Evolutionary conservation across 768 basidiomycete species (phyloP).

Genomic region (Mycena capillaripes): DNA sequence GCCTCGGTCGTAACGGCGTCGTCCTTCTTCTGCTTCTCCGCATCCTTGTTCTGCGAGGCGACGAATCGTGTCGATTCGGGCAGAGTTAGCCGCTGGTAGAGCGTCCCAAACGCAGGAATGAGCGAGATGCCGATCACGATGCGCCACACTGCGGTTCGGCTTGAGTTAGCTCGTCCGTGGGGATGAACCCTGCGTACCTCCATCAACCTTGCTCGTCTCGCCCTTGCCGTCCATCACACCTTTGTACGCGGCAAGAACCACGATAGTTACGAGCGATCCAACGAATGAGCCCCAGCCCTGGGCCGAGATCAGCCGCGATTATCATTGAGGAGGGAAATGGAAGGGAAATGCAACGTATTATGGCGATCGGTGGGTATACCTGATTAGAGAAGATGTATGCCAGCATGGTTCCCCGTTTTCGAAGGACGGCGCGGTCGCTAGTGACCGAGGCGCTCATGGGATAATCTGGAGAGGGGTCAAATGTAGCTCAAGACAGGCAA

Average conservation of each 20-base stretch:
- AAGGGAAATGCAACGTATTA: not conserved
- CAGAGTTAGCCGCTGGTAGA: constrained; percentile 83
- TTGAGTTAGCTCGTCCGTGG: not conserved
- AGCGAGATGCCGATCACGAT: constrained; percentile 83
- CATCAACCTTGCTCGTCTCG: constrained; percentile 76
- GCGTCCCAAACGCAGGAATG: constrained; percentile 79
- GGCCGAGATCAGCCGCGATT: not conserved
- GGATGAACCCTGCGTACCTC: constrained; percentile 59
- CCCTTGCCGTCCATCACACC: constrained; percentile 70
- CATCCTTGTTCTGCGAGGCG: constrained; percentile 58
- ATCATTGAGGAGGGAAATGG: not conserved
- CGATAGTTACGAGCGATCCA: constrained; percentile 72
- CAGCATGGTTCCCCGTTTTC: constrained; percentile 81
- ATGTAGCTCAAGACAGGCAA: not conserved
- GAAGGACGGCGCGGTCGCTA: constrained; percentile 74
- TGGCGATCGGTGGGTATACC: constrained; percentile 1
- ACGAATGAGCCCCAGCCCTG: constrained; percentile 85
- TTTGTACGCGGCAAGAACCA: constrained; percentile 76
- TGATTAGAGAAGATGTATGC: constrained; percentile 78
- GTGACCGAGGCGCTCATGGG: constrained; percentile 82
- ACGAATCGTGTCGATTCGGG: constrained; percentile 74
- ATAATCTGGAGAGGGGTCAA: constrained; percentile 60
- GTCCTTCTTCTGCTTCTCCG: constrained; percentile 43
- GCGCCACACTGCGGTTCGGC: constrained; percentile 68
- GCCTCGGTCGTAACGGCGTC: constrained; percentile 21